Base-by-base conservation (phyloP, 2,329 filamentous ascomycete species). In the Monosporascus sp. region DNA sequence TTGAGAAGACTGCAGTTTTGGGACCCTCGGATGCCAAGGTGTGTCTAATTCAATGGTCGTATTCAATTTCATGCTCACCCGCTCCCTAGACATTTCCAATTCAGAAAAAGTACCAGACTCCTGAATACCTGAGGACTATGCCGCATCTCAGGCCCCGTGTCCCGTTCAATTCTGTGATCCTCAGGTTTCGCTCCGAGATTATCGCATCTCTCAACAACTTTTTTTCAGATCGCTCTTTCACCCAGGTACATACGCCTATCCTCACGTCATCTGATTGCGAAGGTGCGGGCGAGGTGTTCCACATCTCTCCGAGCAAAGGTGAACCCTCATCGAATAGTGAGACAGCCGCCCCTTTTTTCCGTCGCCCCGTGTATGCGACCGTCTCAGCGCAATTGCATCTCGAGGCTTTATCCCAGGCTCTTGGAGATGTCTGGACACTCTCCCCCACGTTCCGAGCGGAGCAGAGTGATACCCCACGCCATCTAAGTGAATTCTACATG, bases 401-500 rank as follows among this genome's bases (percentile, higher is more conserved):
- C 1, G 94, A 99, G 74, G 91, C 94, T 3, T 81, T 97, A 53
- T 86, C 92, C 0, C 91, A 96, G 63, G 86, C 92, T 20, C 80
- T 97, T 31, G 90, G 90, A 40, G 90, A 88, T 62, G 94, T 97
- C 7, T 99, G 94, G 92, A 89, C 92, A 1, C 74, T 99, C 11
- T 94, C 92, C 5, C 94, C 94, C 3, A 95, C 91, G 0, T 99
- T 99, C 67, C 85, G 94, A 38, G 94, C 94, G 4, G 94, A 97
- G 70, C 86, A 86, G 67, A 97, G 91, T 71, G 92, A 97, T 66
- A 97, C 94, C 0, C 86, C 91, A 6, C 85, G 94, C 27, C 94
- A 99, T 72, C 77, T 99, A 56, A 96, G 91, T 74, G 94, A 99
- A 67, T 97, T 99, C 65, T 97, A 97, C 73, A 97, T 99, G 94